Evolutionary conservation across 2,329 filamentous ascomycete genomes (phyloP), one percentile per base, ranked within the genome.

Genomic region (Fragosphaeria purpurea): DNA sequence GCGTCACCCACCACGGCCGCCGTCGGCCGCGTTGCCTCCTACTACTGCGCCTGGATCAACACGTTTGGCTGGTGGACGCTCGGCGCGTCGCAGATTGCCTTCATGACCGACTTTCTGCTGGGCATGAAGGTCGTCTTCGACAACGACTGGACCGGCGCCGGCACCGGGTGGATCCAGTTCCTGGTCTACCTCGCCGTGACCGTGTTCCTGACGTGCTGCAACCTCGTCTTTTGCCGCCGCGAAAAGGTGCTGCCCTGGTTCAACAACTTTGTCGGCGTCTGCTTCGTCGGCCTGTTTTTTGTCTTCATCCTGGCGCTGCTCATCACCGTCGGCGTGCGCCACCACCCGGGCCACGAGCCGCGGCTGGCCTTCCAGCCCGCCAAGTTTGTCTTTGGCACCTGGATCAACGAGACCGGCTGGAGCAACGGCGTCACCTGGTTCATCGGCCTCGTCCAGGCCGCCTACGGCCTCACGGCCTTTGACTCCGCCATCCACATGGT

Each of bases 221-320:
- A 61, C n/a, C 45, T 65, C 7, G 35, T 59, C 30, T 64, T 54
- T 12, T 80, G 76, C 56, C 71, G 76, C 10, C 68, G 62, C 46
- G 73, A 75, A 45, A 62, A 65, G 42, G 59, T 70, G 4, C 58
- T 76, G 32, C 73, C 78, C 0, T 67, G 67, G 60, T 72, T 80
- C 58, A 81, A 80, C 63, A 75, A 76, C 59, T 73, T 78, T 8
- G 68, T 81, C 7, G 77, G 77, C n/a, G 57, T 80, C 3, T 66
- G 49, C 49, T 56, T 56, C 34, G 48, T 53, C 41, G 47, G 46
- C 10, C 54, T 56, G 11, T 80, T 67, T 47, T 55, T 66, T 13
- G 61, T 60, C 4, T 61, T 64, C 11, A 60, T 59, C 7, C 57
- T 66, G 6, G 60, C 61, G 2, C 63, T 63, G n/a, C 54, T 57